phyloP scores from a whole-genome alignment of 2,329 filamentous ascomycete genomes.

The Pyricularia sp. region DNA sequence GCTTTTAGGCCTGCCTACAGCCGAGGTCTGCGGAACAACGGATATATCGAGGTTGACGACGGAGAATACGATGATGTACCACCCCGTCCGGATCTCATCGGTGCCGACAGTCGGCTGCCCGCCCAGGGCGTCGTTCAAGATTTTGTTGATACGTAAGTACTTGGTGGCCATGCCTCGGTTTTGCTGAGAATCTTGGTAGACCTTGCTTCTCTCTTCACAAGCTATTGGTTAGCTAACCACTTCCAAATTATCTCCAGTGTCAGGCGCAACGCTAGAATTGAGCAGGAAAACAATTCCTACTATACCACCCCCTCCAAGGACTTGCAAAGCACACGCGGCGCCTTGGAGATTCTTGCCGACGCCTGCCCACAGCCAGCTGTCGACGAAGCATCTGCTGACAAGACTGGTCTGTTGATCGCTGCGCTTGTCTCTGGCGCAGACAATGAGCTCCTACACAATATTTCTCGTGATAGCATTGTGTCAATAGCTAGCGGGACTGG shows the following conservation, averaged over 20 bases:
- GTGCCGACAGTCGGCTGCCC: conserved; percentile 55
- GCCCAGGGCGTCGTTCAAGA: conserved; percentile 59
- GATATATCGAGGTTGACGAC: conserved; percentile 59
- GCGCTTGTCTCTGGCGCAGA: conserved; percentile 31
- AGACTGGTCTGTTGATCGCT: conserved; percentile 10
- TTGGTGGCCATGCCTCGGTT: background rate
- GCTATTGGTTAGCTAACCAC: background rate
- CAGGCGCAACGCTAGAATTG: background rate
- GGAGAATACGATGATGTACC: conserved; percentile 40
- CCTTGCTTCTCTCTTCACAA: too few relatives aligned
- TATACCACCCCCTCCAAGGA: background rate
- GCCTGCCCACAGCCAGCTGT: background rate
- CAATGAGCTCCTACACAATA: conserved; percentile 33
- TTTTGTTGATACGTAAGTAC: conserved; percentile 46
- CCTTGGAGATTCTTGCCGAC: background rate
- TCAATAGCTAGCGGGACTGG: conserved; percentile 27
- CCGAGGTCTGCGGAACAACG: conserved; percentile 63
- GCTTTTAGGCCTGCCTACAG: conserved; percentile 41
- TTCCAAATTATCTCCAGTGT: background rate
- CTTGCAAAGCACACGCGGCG: background rate
- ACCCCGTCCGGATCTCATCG: conserved; percentile 32
- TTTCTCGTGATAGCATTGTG: conserved; percentile 35
- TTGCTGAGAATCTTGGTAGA: too few relatives aligned
- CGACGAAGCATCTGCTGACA: background rate
- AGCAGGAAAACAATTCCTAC: background rate